Evolutionary conservation across 2,329 filamentous ascomycete species (phyloP).

Genomic region (Pseudogymnoascus sp.): DNA sequence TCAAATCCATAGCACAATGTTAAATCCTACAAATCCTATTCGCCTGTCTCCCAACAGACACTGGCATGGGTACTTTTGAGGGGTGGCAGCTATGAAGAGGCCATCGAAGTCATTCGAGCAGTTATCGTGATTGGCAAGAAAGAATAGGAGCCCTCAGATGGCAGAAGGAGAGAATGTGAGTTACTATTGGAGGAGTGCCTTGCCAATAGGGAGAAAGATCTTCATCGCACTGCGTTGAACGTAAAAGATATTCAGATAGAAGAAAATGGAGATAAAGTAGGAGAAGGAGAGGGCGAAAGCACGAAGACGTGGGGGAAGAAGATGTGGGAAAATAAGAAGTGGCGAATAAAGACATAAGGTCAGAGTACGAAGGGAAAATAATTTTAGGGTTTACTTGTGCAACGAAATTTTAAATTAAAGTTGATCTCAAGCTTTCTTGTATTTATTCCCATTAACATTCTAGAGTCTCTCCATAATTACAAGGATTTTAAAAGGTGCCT

Average conservation of each 20-base stretch:
- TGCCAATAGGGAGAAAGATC: not conserved
- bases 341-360: not conserved
- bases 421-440: not conserved
- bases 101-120: not conserved
- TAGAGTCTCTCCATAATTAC: not conserved
- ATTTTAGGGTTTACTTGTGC: too few species aligned
- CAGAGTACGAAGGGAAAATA: not conserved
- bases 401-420: too few species aligned
- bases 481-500: not conserved
- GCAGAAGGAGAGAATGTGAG: not conserved
- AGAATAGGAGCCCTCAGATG: not conserved
- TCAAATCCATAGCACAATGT: not conserved
- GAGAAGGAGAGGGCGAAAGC: not conserved
- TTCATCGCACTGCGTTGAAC: not conserved
- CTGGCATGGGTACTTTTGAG: not conserved
- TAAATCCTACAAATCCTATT: not conserved
- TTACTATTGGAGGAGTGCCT: not conserved
- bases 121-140: not conserved
- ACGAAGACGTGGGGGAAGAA: not conserved
- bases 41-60: constrained; percentile 9
- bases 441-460: not conserved
- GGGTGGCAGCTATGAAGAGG: not conserved
- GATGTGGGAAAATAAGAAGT: not conserved
- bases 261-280: not conserved
- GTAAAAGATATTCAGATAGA: not conserved